These are phyloP conservation scores for Ophiostoma novo-ulmi DNA, from an alignment of 2,329 filamentous ascomycete species.

Conservation along the genomic window DNA sequence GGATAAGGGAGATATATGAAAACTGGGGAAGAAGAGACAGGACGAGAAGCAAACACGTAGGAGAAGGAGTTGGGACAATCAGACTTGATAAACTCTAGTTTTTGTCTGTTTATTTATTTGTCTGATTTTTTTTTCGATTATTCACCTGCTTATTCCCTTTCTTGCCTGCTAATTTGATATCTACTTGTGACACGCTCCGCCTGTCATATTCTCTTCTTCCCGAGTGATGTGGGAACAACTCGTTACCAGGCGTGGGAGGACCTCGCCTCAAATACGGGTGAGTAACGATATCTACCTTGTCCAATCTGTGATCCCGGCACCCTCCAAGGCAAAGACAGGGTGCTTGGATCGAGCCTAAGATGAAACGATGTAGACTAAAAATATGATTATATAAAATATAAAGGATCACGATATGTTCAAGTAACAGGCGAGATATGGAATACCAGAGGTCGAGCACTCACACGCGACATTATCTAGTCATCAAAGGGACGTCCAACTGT, in stretches of 20 bases:
- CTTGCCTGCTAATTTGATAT: too few species aligned
- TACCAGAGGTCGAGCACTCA: not conserved
- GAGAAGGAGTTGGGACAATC: not conserved
- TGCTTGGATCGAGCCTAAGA: not conserved
- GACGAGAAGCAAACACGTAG: not conserved
- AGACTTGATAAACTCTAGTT: not conserved
- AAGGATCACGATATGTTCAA: not conserved
- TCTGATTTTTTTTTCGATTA: not conserved
- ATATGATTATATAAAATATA: not conserved
- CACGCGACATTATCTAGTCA: not conserved
- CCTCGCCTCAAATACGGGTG: not conserved
- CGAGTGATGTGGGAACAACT: not conserved
- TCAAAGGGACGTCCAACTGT: not conserved
- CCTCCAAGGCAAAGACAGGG: not conserved
- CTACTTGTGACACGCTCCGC: not conserved
- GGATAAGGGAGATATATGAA: not conserved
- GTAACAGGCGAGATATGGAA: not conserved
- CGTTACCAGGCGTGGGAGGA: not conserved
- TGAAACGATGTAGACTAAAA: not conserved
- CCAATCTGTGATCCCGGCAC: not conserved
- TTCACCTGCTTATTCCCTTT: not conserved
- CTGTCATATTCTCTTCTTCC: not conserved
- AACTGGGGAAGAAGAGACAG: slow-evolving; percentile 6
- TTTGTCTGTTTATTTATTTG: too few species aligned
- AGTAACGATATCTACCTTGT: not conserved